Evolutionary conservation across 225 moss, liverwort and hornwort genomes (phyloP).

Genomic region (Sphagnum contortum): DNA sequence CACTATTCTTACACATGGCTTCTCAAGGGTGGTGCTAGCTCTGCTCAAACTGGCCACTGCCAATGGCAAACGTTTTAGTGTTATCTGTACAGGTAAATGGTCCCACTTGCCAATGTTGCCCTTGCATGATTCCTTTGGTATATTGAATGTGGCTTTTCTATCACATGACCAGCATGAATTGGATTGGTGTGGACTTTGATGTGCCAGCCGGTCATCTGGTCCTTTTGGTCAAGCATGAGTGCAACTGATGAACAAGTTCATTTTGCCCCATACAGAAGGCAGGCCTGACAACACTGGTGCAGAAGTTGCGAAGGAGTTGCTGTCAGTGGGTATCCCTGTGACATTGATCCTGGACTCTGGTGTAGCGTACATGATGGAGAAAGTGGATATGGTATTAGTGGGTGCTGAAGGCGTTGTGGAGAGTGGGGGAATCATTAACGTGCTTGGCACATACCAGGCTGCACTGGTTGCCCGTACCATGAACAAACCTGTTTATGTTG

Average conservation of each 20-base stretch:
- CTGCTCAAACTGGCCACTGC: slow-evolving; percentile 66
- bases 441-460: slow-evolving; percentile 71
- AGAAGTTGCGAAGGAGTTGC: slow-evolving; percentile 60
- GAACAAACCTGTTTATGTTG: slow-evolving; percentile 75
- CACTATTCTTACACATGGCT: slow-evolving; percentile 63
- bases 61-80: slow-evolving; percentile 57
- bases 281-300: slow-evolving; percentile 58
- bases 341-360: slow-evolving; percentile 60
- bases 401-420: slow-evolving; percentile 77
- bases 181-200: too few relatives aligned
- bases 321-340: slow-evolving; percentile 42
- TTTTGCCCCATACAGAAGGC: slow-evolving; percentile 28
- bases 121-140: too few relatives aligned
- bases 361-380: slow-evolving; percentile 54
- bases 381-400: slow-evolving; percentile 69
- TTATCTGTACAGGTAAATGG: slow-evolving; percentile 57
- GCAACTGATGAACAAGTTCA: too few relatives aligned
- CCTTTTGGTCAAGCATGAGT: too few relatives aligned
- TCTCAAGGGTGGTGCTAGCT: slow-evolving; percentile 64
- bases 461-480: slow-evolving; percentile 56
- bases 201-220: too few relatives aligned
- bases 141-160: too few relatives aligned
- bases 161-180: too few relatives aligned
- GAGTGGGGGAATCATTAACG: slow-evolving; percentile 75
- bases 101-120: too few relatives aligned